Evolutionary conservation across 225 moss, liverwort and hornwort species (phyloP), one percentile per base, ranked within the genome.

Genomic region (Straminergon stramineum): DNA sequence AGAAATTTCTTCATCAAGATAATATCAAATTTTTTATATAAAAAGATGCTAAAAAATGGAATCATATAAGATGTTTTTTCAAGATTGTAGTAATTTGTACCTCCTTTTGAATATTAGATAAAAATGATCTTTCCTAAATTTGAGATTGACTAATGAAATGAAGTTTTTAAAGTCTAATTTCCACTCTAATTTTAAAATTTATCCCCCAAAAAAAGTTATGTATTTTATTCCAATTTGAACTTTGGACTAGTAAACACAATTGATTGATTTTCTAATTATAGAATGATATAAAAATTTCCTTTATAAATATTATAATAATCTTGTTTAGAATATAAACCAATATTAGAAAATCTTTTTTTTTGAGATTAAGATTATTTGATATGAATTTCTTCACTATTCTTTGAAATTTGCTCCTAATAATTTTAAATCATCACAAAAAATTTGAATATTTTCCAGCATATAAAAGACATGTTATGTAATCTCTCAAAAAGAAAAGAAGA

Each of bases 41-140:
- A 34, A 5, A 66, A 34, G 10, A 66, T 19, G 66, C 3, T 31
- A 0, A 32, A 34, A 63, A 65, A 18, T 18, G 34, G 18, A 34
- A 66, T 34, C 4, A 34, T 2, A 10, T 17, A 10, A 9, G 2
- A 65, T 17, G 9, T 67, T 35, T 68, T 20, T 37, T 3, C 7
- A 21, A 20, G 37, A 35, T 68, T 68, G 20, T 11, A 37, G 6
- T 14, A 23, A 62, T n/a, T 21, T 69, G n/a, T 69, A n/a, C 7
- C 3, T 4, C 13, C 0, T 69, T 69, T 4, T 2, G 0, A 69
- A 37, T n/a, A n/a, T 13, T 22, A 69, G n/a, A 23, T 7, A 13
- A 23, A 39, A 13, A 13, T 2, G 0, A 1, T 4, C 4, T 12
- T 22, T 23, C 13, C 2, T n/a, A 1, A 69, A 13, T 23, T n/a